Evolutionary conservation across 1,284 basidiomycete genomes (phyloP).

Genomic region (Ceratobasidium theobromae): DNA sequence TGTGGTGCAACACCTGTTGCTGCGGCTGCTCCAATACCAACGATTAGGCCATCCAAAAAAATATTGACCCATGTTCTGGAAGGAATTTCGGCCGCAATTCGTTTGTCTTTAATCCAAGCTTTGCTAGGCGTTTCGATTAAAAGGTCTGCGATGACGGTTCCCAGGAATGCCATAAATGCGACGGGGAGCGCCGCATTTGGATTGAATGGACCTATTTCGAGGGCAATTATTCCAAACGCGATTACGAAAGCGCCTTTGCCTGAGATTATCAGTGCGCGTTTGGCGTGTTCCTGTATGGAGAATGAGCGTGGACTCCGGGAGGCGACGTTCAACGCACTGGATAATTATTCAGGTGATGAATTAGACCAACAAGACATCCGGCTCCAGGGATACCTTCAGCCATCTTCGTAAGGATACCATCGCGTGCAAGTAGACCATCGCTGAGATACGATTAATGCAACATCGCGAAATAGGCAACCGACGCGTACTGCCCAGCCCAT

Average conservation of each 20-base stretch:
- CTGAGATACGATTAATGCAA: background rate
- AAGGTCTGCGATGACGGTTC: slow-evolving; percentile 21
- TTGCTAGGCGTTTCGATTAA: slow-evolving; percentile 1
- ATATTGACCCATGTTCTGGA: background rate
- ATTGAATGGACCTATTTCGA: slow-evolving; percentile 4
- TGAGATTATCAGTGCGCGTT: slow-evolving; percentile 8
- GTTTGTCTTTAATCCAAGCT: slow-evolving; percentile 8
- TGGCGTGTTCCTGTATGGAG: slow-evolving; percentile 15
- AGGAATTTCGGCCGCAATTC: slow-evolving; percentile 17
- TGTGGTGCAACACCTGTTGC: slow-evolving; percentile 21
- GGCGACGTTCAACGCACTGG: background rate
- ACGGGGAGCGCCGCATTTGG: background rate
- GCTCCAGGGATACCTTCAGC: slow-evolving; percentile 15
- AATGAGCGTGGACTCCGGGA: background rate
- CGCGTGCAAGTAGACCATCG: slow-evolving; percentile 11
- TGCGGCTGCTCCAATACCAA: slow-evolving; percentile 7
- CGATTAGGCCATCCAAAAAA: slow-evolving; percentile 14
- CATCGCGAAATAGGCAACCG: background rate
- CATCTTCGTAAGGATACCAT: slow-evolving; percentile 11
- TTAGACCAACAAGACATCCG: slow-evolving; percentile 6
- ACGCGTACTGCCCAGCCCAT: slow-evolving; percentile 9
- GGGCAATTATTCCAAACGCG: background rate
- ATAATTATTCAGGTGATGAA: slow-evolving; percentile 1
- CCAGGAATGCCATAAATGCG: slow-evolving; percentile 6
- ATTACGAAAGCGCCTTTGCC: slow-evolving; percentile 25